Conservation (phyloP, 2,329 filamentous ascomycete species). For the Paraphoma sp. region DNA sequence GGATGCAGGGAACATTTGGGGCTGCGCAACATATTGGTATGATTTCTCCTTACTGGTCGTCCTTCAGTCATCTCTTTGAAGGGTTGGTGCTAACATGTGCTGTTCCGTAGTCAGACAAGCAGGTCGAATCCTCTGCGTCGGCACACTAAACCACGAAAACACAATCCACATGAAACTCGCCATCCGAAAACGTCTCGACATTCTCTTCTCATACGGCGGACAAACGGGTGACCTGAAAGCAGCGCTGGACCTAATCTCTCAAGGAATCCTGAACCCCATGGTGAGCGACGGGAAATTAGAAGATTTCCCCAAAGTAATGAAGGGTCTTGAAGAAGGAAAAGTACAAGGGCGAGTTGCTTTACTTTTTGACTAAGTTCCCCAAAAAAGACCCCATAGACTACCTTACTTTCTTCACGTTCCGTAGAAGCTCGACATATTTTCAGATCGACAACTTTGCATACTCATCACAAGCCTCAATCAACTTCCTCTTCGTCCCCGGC, state of each 20-base stretch:
- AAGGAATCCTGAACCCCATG: slow-evolving; percentile 22
- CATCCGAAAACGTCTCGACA: slow-evolving; percentile 25
- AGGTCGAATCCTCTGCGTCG: slow-evolving; percentile 27
- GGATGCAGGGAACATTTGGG: slow-evolving; percentile 24
- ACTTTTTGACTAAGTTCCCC: slow-evolving; percentile 5
- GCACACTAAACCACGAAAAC: slow-evolving; percentile 32
- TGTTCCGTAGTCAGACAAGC: slow-evolving; percentile 23
- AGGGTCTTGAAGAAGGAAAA: slow-evolving; percentile 21
- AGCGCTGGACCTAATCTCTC: slow-evolving; percentile 18
- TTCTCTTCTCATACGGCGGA: slow-evolving; percentile 30
- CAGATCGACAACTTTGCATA: slow-evolving; percentile 18
- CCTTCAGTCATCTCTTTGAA: too few species aligned
- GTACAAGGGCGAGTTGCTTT: slow-evolving; percentile 22
- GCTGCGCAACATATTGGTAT: slow-evolving; percentile 29
- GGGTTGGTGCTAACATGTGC: too few species aligned
- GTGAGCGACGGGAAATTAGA: slow-evolving; percentile 23
- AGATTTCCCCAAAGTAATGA: slow-evolving; percentile 23
- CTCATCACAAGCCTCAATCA: slow-evolving; percentile 31
- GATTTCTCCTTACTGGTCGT: not conserved
- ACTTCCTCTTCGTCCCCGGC: slow-evolving; percentile 31
- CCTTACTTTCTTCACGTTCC: too few species aligned
- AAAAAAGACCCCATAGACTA: too few species aligned
- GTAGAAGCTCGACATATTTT: too few species aligned
- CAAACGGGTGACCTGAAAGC: slow-evolving; percentile 24
- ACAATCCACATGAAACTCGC: slow-evolving; percentile 29